Evolutionary conservation across 2,329 filamentous ascomycete genomes (phyloP), one percentile per base, ranked within the genome.

Genomic region (Aureobasidium sp.): DNA sequence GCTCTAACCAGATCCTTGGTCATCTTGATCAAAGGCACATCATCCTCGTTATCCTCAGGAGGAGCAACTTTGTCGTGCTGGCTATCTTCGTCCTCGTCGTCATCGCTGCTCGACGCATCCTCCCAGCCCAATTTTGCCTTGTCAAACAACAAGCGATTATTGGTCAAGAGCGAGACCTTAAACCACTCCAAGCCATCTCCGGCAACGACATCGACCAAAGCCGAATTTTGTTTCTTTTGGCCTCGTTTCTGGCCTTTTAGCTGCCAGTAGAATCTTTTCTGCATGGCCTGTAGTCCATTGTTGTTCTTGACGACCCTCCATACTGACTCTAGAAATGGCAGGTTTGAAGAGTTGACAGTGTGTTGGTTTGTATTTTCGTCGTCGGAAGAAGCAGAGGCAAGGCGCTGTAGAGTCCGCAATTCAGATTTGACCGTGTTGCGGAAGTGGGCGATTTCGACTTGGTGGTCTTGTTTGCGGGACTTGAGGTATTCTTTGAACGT

Each of bases 101-200:
- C 77, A 12, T 80, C 78, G 0, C 74, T 74, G 27, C 76, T 76
- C 6, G 70, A 72, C 49, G 81, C 80, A 19, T 74, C 76, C 66
- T 84, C 81, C 81, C 84, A 87, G 12, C 86, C 85, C 62, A 85
- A 80, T 70, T 88, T 87, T 3, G 87, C 86, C 65, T 89, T 79
- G 66, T 89, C 86, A 68, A 86, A 86, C 19, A 88, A 72, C 33
- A 90, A 74, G 57, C 85, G 78, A 62, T 79, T 83, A 65, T 87
- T 82, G 0, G 83, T 86, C 31, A 33, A 33, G 27, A 87, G 75
- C 5, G 85, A 86, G 1, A 89, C 81, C 70, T 88, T 88, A 60
- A 86, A 80, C 87, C 86, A 90, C 67, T 85, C 79, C 62, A 79
- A 73, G 12, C 86, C 86, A 69, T 83, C 79, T 61, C 83, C 77